Base-by-base conservation (phyloP, 306 rosid species). In the Glycine tomentella region DNA sequence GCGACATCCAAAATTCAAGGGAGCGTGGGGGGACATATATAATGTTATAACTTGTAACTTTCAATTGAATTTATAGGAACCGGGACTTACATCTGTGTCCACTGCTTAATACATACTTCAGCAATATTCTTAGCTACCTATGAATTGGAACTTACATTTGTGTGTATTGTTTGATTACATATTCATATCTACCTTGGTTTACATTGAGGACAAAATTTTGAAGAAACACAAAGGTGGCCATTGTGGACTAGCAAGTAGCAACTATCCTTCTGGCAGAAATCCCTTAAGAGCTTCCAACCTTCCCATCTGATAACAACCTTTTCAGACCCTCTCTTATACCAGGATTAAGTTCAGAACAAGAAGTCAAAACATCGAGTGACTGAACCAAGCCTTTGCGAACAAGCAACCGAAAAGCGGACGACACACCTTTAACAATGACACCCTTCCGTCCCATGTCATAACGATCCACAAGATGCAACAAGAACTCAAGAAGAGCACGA, bases 401-500 rank as follows among this genome's bases (percentile, higher is more conserved):
- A 62, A 92, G 92, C 6, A 68, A 66, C 42, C 49, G 75, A 80
- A 92, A 84, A 70, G 98, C 90, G 5, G 91, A 89, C 0, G 82
- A 78, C 48, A 90, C 93, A 16, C 97, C 95, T 83, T 85, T 77
- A 62, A 80, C 79, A 15, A 94, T 67, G 58, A 87, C 16, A 83
- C 75, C 84, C 45, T 78, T 87, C 56, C 80, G 89, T 50, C 87
- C 82, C 52, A 83, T 74, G 82, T 94, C 97, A 82, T 89, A 94
- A 76, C 76, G 84, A 77, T 94, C 97, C 84, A 94, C 74, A 66
- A 92, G 92, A 85, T 82, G 90, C 74, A 90, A 78, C 83, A 94
- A 76, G 78, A 91, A 92, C 31, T 90, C 98, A 17, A 94, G 86
- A 69, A 91, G 95, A 65, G 82, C 59, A 59, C 83, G 87, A 49